Percentiles rank a stretch among this genome's conserved stretches.
Conservation (phyloP, 148 eudicot genomes). For the Tetragonia tetragonoides region DNA sequence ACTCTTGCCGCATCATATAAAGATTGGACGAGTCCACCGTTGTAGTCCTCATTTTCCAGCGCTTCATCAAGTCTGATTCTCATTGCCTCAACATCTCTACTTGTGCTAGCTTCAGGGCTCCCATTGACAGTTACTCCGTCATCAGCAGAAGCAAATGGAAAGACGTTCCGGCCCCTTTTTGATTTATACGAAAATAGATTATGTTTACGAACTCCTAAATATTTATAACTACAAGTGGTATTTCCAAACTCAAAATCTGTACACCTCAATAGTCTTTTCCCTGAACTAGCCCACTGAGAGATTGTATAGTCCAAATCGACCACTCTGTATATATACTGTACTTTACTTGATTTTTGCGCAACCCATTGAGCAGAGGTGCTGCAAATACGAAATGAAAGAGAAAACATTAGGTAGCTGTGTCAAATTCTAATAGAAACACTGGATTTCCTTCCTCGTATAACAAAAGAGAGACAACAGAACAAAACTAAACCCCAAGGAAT, state of each 20-base stretch:
- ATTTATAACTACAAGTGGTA: conserved; percentile 35
- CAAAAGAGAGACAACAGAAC: not conserved
- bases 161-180: conserved; percentile 36
- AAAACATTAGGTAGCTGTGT: conserved; percentile 9
- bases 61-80: conserved; percentile 71
- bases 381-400: conserved; percentile 35
- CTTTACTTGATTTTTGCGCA: conserved; percentile 40
- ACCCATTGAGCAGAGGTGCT: conserved; percentile 60
- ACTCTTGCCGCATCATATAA: conserved; percentile 91
- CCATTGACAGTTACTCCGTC: conserved; percentile 83
- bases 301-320: conserved; percentile 38
- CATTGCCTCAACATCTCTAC: conserved; percentile 60
- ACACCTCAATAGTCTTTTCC: conserved; percentile 44
- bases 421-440: not conserved
- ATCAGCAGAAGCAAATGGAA: conserved; percentile 66
- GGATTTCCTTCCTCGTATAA: not conserved
- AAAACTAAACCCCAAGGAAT: not conserved
- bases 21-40: conserved; percentile 77
- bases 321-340: conserved; percentile 35
- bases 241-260: conserved; percentile 38
- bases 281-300: conserved; percentile 32
- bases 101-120: conserved; percentile 52
- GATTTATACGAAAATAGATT: conserved; percentile 32
- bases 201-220: conserved; percentile 34
- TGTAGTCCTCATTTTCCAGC: conserved; percentile 58